phyloP scores from a whole-genome alignment of 352 stramenopile genomes.

The Pythium periplocum region DNA sequence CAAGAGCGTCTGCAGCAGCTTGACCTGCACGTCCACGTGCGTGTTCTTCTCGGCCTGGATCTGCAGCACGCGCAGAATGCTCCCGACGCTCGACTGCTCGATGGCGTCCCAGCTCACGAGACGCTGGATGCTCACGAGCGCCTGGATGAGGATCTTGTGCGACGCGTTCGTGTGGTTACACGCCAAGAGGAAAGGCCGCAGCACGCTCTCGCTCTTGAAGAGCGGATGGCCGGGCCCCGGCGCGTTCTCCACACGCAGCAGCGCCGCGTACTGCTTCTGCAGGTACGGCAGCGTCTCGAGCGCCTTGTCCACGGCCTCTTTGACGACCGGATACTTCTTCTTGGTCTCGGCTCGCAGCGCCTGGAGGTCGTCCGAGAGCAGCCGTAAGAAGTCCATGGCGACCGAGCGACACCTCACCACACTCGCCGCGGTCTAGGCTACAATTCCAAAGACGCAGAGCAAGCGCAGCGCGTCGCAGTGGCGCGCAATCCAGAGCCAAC shows the following conservation, averaged over 20 bases:
- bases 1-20: conserved; percentile 85
- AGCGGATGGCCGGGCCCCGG: conserved; percentile 87
- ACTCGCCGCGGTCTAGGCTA: no score
- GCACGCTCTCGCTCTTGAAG: conserved; percentile 93
- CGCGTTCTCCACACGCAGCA: conserved; percentile 65
- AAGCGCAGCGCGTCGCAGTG: no score
- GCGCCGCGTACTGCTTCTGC: conserved; percentile 93
- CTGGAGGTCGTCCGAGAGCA: conserved; percentile 87
- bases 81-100: conserved; percentile 89
- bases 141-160: conserved; percentile 91
- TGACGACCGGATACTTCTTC: conserved; percentile 92
- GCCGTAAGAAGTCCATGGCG: conserved; percentile 89
- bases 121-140: conserved; percentile 93
- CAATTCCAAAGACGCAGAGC: no score
- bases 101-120: conserved; percentile 95
- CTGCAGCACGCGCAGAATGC: conserved; percentile 93
- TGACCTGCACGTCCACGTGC: conserved; percentile 81
- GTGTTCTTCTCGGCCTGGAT: conserved; percentile 92
- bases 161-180: conserved; percentile 96
- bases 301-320: conserved; percentile 94
- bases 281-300: conserved; percentile 91
- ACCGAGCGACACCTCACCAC: no score
- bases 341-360: conserved; percentile 78
- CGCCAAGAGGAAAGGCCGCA: conserved; percentile 95
- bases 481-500: no score